phyloP scores from a whole-genome alignment of 2,329 filamentous ascomycete species.

The Daldinia sp. region DNA sequence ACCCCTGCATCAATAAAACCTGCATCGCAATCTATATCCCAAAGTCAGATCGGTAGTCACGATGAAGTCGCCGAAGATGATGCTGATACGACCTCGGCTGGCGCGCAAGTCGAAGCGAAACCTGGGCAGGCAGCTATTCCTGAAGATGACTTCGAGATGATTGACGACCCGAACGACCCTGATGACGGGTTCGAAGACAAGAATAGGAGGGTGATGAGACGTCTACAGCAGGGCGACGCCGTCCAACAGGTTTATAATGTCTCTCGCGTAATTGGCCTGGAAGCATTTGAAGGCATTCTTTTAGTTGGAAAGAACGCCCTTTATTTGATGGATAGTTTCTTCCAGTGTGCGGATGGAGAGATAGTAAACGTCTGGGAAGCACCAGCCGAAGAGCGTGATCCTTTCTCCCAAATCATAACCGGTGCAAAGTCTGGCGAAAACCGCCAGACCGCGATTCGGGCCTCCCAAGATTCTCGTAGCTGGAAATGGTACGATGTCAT shows the following conservation, averaged over 20 bases:
- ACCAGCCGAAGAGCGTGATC: conserved; percentile 88
- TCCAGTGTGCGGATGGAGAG: conserved; percentile 92
- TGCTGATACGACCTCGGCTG: conserved; percentile 23
- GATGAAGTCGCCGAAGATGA: conserved; percentile 37
- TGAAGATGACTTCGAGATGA: conserved; percentile 95
- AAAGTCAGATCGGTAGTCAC: conserved; percentile 29
- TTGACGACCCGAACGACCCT: conserved; percentile 89
- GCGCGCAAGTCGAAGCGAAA: conserved; percentile 42
- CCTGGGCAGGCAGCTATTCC: conserved; percentile 51
- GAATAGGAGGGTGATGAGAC: conserved; percentile 96
- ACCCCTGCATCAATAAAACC: conserved; percentile 30
- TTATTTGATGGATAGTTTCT: conserved; percentile 96
- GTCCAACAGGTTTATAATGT: conserved; percentile 96
- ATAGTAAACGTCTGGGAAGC: conserved; percentile 98
- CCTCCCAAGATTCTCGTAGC: conserved; percentile 82
- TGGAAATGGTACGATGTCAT: conserved; percentile 97
- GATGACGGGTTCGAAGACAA: conserved; percentile 91
- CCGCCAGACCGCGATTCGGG: conserved; percentile 62
- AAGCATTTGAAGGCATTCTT: conserved; percentile 91
- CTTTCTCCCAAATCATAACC: conserved; percentile 93
- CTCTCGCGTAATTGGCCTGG: conserved; percentile 90
- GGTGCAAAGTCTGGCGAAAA: conserved; percentile 70
- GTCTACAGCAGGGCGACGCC: conserved; percentile 86
- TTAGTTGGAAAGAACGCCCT: conserved; percentile 91
- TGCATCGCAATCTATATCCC: conserved; percentile 34